Percentiles rank a stretch among this genome's conserved stretches.
Conservation (phyloP, 2,329 filamentous ascomycete genomes). For the Pseudogymnoascus sp. region DNA sequence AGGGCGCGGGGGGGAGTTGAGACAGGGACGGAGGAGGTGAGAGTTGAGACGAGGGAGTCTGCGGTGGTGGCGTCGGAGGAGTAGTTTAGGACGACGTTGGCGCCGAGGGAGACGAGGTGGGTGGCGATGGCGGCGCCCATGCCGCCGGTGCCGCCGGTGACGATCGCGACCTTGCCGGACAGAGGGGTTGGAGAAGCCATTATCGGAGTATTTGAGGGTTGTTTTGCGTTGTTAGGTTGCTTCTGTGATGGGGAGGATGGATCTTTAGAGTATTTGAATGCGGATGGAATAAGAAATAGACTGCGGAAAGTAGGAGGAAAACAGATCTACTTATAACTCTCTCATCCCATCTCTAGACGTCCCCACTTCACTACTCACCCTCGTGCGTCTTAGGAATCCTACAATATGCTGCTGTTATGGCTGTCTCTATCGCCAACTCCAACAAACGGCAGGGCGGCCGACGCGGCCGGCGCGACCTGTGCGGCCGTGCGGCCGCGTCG, state of each 20-base stretch:
- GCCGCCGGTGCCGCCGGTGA: constrained; percentile 52
- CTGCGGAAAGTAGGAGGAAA: not conserved
- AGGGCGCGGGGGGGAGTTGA: constrained; percentile 33
- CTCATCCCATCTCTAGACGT: not conserved
- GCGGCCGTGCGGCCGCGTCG: not conserved
- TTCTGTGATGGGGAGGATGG: not conserved
- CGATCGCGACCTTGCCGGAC: constrained; percentile 38
- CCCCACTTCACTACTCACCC: too few species aligned
- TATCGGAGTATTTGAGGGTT: not conserved
- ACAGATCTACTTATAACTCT: not conserved
- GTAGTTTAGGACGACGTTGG: constrained; percentile 55
- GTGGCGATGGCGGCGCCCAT: constrained; percentile 55
- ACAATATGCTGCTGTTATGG: not conserved
- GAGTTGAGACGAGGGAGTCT: constrained; percentile 41
- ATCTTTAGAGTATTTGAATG: not conserved
- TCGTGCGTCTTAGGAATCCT: not conserved
- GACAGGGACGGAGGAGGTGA: constrained; percentile 34
- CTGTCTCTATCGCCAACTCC: not conserved
- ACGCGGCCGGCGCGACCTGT: not conserved
- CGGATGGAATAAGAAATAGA: not conserved
- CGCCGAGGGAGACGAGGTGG: constrained; percentile 49
- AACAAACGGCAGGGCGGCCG: not conserved
- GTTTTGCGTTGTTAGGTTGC: not conserved
- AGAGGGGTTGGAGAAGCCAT: constrained; percentile 20
- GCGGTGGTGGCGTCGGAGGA: constrained; percentile 39